These are phyloP conservation scores for Hanseniaspora singularis DNA, from an alignment of 805 yeast genomes.

Conservation along the genomic window DNA sequence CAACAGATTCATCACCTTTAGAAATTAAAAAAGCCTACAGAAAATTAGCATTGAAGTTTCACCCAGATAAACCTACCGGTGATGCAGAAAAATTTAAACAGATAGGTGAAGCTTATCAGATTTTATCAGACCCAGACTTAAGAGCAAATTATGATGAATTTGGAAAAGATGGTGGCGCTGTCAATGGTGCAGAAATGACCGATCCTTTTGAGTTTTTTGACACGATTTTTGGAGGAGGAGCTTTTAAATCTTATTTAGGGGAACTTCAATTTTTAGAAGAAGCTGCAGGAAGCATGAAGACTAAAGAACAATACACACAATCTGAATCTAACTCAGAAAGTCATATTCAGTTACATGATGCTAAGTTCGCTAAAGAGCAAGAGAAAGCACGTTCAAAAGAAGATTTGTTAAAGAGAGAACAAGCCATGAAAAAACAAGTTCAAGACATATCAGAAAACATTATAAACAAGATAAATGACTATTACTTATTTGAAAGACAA, in stretches of 20 bases:
- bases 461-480: slow-evolving; percentile 35
- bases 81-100: slow-evolving; percentile 68
- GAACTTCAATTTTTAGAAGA: slow-evolving; percentile 54
- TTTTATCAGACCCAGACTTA: slow-evolving; percentile 58
- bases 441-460: slow-evolving; percentile 41
- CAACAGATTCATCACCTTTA: slow-evolving; percentile 54
- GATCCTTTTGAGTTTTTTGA: slow-evolving; percentile 83
- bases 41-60: slow-evolving; percentile 75
- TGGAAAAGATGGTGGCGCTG: slow-evolving; percentile 68
- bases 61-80: slow-evolving; percentile 92
- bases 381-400: slow-evolving; percentile 38
- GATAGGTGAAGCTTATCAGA: slow-evolving; percentile 58
- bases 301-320: slow-evolving; percentile 17
- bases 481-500: slow-evolving; percentile 36
- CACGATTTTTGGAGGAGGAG: slow-evolving; percentile 73
- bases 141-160: slow-evolving; percentile 68
- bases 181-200: slow-evolving; percentile 45
- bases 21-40: slow-evolving; percentile 93
- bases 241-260: slow-evolving; percentile 68
- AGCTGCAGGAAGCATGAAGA: slow-evolving; percentile 24
- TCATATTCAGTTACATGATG: slow-evolving; percentile 29
- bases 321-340: no score
- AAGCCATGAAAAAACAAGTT: slow-evolving; percentile 39
- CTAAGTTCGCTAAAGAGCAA: slow-evolving; percentile 29
- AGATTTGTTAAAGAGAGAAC: slow-evolving; percentile 44